Conservation (phyloP, 2,329 filamentous ascomycete species). For the Elsinoe arachidis region DNA sequence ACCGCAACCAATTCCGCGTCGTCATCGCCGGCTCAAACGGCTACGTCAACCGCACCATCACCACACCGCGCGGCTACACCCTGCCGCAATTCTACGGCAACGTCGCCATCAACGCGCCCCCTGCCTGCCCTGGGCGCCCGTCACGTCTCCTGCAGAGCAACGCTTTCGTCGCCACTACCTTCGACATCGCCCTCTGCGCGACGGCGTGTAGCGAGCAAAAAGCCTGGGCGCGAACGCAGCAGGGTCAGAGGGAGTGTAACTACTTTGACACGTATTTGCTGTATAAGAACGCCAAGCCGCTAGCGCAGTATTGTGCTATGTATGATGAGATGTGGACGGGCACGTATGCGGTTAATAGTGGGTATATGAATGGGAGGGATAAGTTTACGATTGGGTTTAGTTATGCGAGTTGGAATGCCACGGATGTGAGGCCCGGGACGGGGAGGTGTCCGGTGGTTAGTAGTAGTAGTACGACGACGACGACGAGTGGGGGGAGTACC, state of each 20-base stretch:
- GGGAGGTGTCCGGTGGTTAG: not conserved
- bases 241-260: conserved; percentile 19
- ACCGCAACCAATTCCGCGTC: conserved; percentile 23
- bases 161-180: conserved; percentile 21
- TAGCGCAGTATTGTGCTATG: conserved; percentile 24
- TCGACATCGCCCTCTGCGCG: conserved; percentile 25
- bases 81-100: conserved; percentile 19
- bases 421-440: not conserved
- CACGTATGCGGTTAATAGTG: conserved; percentile 22
- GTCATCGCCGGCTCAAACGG: conserved; percentile 28
- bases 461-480: not conserved
- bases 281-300: conserved; percentile 19
- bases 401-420: conserved; percentile 19
- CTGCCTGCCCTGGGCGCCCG: conserved; percentile 21
- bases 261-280: conserved; percentile 30
- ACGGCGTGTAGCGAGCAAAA: conserved; percentile 20
- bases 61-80: conserved; percentile 20
- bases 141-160: conserved; percentile 22
- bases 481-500: not conserved
- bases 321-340: conserved; percentile 21
- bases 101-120: conserved; percentile 25
- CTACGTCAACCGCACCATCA: conserved; percentile 23
- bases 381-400: conserved; percentile 20
- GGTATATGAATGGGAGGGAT: conserved; percentile 19
- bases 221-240: conserved; percentile 2